These are phyloP conservation scores for Lonicera japonica DNA, from an alignment of 129 eudicot genomes.

Conservation along the genomic window DNA sequence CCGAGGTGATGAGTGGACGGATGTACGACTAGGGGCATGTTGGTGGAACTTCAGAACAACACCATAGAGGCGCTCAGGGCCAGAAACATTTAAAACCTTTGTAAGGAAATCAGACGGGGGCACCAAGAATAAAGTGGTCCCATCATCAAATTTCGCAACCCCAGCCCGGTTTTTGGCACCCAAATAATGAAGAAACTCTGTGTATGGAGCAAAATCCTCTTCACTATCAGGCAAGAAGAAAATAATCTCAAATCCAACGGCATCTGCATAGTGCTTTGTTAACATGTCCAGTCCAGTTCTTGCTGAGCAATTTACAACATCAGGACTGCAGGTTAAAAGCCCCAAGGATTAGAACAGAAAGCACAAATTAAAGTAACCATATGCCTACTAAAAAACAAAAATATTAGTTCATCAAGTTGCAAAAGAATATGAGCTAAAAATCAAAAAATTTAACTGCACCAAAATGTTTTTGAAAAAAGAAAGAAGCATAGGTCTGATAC, in stretches of 20 bases:
- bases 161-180: constrained; percentile 84
- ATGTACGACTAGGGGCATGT: constrained; percentile 21
- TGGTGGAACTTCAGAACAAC: constrained; percentile 78
- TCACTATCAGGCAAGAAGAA: constrained; percentile 92
- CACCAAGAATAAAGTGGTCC: constrained; percentile 87
- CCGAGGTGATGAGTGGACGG: constrained; percentile 15
- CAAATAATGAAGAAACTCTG: constrained; percentile 73
- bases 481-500: neutral
- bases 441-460: neutral
- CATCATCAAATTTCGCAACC: constrained; percentile 90
- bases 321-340: constrained; percentile 57
- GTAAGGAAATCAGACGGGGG: constrained; percentile 89
- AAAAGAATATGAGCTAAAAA: neutral
- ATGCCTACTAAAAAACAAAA: too few relatives aligned
- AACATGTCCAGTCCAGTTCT: constrained; percentile 90
- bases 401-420: neutral
- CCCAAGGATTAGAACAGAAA: neutral
- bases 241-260: constrained; percentile 63
- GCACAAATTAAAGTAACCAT: too few relatives aligned
- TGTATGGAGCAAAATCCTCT: constrained; percentile 86
- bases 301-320: constrained; percentile 79
- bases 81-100: constrained; percentile 58
- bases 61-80: constrained; percentile 90
- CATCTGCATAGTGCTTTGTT: constrained; percentile 73
- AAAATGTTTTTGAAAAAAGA: too few relatives aligned